phyloP scores from a whole-genome alignment of 345 rosid species.

The Corchorus capsularis region DNA sequence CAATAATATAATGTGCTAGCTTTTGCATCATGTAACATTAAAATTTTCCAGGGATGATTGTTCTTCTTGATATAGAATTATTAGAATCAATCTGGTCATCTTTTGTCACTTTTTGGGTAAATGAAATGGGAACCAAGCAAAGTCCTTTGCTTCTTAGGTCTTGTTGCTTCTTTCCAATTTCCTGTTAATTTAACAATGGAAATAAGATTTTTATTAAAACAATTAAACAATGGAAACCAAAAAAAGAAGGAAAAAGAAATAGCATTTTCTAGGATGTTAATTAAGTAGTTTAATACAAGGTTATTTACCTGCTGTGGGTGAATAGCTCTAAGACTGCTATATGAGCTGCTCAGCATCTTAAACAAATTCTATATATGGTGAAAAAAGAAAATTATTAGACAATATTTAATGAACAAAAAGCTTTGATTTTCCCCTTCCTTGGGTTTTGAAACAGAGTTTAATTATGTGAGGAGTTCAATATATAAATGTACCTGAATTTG shows the following conservation, averaged over 20 bases:
- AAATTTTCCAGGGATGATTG: neutral
- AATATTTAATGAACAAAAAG: neutral
- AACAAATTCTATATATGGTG: slow-evolving; percentile 39
- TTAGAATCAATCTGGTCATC: slow-evolving; percentile 15
- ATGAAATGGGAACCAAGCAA: slow-evolving; percentile 56
- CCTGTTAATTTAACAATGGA: slow-evolving; percentile 25
- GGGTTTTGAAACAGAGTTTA: too few relatives aligned
- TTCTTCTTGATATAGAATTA: neutral
- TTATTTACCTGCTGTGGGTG: slow-evolving; percentile 44
- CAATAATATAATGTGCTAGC: neutral
- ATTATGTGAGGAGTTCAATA: neutral
- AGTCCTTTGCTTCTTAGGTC: slow-evolving; percentile 54
- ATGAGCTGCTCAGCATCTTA: slow-evolving; percentile 49
- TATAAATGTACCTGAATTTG: slow-evolving; percentile 50
- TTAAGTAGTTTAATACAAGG: neutral
- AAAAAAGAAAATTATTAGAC: neutral
- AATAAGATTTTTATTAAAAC: neutral
- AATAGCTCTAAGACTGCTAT: slow-evolving; percentile 20
- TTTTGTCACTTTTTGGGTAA: slow-evolving; percentile 27
- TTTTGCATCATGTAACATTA: neutral
- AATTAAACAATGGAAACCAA: too few relatives aligned
- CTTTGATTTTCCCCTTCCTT: too few relatives aligned
- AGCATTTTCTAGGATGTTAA: neutral
- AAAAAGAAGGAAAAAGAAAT: neutral
- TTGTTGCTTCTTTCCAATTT: slow-evolving; percentile 19